Evolutionary conservation across 179 eudicot genomes (phyloP).

Genomic region (Pouteria campechiana): DNA sequence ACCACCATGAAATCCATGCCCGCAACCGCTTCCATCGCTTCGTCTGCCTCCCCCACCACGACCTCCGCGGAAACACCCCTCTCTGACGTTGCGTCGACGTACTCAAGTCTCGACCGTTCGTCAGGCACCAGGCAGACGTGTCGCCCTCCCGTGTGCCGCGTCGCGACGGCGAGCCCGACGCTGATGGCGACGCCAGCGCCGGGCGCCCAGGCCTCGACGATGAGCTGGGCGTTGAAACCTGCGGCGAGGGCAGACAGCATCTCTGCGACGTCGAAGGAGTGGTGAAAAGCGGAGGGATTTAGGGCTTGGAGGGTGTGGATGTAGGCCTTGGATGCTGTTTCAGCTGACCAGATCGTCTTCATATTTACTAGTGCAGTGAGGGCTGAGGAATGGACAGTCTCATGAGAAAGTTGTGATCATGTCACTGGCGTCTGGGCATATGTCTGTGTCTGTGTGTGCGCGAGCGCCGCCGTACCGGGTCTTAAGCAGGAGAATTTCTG

Average conservation of each 20-base stretch:
- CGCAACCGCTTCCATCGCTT: slow-evolving; percentile 26
- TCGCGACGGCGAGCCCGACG: slow-evolving; percentile 62
- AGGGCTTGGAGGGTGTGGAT: slow-evolving; percentile 31
- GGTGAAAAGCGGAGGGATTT: too few relatives aligned
- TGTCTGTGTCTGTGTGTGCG: too few relatives aligned
- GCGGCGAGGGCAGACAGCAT: slow-evolving; percentile 87
- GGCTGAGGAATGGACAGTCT: too few relatives aligned
- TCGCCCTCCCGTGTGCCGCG: slow-evolving; percentile 52
- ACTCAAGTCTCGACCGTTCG: slow-evolving; percentile 32
- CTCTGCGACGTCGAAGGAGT: too few relatives aligned
- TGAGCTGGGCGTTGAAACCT: slow-evolving; percentile 66
- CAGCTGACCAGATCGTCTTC: slow-evolving; percentile 40
- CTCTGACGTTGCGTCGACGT: slow-evolving; percentile 22
- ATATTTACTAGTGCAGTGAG: too few relatives aligned
- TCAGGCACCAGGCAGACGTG: slow-evolving; percentile 80
- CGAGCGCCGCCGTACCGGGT: too few relatives aligned
- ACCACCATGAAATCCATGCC: slow-evolving; percentile 70
- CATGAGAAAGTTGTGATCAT: too few relatives aligned
- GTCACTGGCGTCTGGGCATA: too few relatives aligned
- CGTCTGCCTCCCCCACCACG: slow-evolving; percentile 50
- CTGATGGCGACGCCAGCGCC: slow-evolving; percentile 45
- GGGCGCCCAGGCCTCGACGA: slow-evolving; percentile 63
- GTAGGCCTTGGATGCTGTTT: slow-evolving; percentile 28
- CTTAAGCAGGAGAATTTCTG: too few relatives aligned
- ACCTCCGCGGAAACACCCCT: slow-evolving; percentile 32